Conservation (phyloP, 176 grass and related monocot species). For the Thalia dealbata region DNA sequence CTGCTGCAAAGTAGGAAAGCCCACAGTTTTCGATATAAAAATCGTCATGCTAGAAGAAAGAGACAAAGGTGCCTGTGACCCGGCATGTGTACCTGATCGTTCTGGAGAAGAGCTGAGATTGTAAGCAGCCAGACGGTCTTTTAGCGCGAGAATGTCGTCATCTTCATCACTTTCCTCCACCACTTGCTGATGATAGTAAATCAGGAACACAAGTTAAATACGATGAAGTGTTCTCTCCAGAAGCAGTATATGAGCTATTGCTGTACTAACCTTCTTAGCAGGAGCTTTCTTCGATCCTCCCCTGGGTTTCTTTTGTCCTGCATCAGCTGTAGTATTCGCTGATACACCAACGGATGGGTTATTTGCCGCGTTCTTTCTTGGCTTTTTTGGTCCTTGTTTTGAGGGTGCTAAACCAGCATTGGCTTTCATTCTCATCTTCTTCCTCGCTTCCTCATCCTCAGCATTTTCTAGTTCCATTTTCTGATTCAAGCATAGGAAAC, state of each 20-base stretch:
- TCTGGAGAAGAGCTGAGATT: slow-evolving; percentile 31
- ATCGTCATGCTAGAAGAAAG: not conserved
- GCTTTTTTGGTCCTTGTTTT: slow-evolving; percentile 25
- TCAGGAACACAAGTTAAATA: not conserved
- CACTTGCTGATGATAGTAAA: slow-evolving; percentile 22
- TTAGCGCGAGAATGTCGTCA: slow-evolving; percentile 22
- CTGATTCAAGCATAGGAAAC: slow-evolving; percentile 20
- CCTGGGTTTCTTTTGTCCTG: slow-evolving; percentile 18
- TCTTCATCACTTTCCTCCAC: slow-evolving; percentile 27
- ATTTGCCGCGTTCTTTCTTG: slow-evolving; percentile 28
- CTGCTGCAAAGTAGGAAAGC: not conserved
- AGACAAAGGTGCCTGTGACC: not conserved
- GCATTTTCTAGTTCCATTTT: slow-evolving; percentile 30
- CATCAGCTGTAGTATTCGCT: slow-evolving; percentile 3
- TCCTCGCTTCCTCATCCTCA: slow-evolving; percentile 17
- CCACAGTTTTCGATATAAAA: no score
- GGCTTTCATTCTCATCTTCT: slow-evolving; percentile 13
- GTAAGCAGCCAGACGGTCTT: slow-evolving; percentile 34
- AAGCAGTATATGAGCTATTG: not conserved
- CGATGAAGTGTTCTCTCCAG: not conserved
- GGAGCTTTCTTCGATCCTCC: slow-evolving; percentile 30
- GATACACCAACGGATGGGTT: not conserved
- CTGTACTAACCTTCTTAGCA: slow-evolving; percentile 6
- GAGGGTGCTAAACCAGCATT: not conserved
- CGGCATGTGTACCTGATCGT: slow-evolving; percentile 19